Percentiles rank a stretch among this genome's conserved stretches.
These are phyloP conservation scores for Agroathelia rolfsii DNA, from an alignment of 1,284 basidiomycete species.

Conservation along the genomic window DNA sequence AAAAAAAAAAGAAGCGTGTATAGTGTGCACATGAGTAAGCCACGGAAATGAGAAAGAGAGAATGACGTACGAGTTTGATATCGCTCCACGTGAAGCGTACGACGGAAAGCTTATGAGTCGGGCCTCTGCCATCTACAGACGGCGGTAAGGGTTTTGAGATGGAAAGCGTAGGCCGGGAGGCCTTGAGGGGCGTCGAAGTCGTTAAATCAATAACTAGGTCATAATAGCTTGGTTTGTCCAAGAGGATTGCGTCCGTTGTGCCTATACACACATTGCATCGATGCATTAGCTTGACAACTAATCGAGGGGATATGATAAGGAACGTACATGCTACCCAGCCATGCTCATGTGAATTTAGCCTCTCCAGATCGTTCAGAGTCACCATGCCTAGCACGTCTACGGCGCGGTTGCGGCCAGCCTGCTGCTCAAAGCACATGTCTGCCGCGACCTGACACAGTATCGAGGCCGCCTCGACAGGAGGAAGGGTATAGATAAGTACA, in stretches of 20 bases:
- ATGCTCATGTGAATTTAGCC: constrained; percentile 46
- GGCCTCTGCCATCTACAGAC: constrained; percentile 27
- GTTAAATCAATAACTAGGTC: constrained; percentile 72
- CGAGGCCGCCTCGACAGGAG: constrained; percentile 69
- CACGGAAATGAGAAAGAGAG: background rate
- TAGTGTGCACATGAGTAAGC: no score
- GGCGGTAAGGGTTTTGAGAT: constrained; percentile 37
- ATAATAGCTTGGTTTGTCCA: constrained; percentile 67
- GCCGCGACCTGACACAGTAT: constrained; percentile 65
- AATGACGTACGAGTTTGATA: constrained; percentile 47
- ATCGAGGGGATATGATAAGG: constrained; percentile 2
- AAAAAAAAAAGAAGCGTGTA: background rate
- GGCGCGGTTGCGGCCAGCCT: no score
- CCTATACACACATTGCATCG: constrained; percentile 29
- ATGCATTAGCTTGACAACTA: no score
- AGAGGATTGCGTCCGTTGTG: constrained; percentile 73
- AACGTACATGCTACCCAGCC: constrained; percentile 71
- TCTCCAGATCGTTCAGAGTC: constrained; percentile 60
- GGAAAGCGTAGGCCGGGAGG: constrained; percentile 56
- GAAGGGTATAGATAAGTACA: constrained; percentile 66
- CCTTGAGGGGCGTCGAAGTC: constrained; percentile 45
- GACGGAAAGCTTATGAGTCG: constrained; percentile 44
- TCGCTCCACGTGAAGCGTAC: constrained; percentile 75
- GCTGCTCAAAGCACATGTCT: constrained; percentile 58
- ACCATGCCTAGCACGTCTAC: constrained; percentile 75